Percentiles rank a stretch among this genome's conserved stretches.
Conservation (phyloP, 163 green algal species). For the Volvox carteri region DNA sequence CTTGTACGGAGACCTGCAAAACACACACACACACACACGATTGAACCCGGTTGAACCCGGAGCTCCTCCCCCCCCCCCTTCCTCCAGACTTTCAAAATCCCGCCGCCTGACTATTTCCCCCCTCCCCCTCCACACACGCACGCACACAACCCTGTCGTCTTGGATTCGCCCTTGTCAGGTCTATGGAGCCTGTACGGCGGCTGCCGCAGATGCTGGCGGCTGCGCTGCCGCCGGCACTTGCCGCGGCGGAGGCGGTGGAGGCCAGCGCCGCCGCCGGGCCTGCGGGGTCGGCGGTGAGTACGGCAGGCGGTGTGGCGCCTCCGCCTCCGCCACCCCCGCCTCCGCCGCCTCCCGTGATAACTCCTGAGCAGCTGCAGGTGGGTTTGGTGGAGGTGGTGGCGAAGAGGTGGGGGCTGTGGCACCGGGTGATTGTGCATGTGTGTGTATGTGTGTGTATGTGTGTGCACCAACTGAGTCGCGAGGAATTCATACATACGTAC, state of each 20-base stretch:
- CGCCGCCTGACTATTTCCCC: too few species aligned
- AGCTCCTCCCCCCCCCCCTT: neutral
- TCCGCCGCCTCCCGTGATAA: neutral
- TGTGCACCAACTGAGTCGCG: too few species aligned
- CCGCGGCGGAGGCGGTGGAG: constrained; percentile 41
- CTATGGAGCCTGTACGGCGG: constrained; percentile 62
- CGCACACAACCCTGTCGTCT: too few species aligned
- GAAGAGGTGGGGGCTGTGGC: neutral
- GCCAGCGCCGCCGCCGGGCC: constrained; percentile 1
- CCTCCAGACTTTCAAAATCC: too few species aligned
- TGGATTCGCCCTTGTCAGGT: too few species aligned
- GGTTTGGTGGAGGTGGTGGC: too few species aligned
- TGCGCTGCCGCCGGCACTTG: constrained; percentile 60
- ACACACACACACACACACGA: neutral
- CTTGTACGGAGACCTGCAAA: neutral
- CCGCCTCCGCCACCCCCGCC: too few species aligned
- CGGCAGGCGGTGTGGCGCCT: neutral
- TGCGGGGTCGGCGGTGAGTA: neutral
- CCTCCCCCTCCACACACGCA: too few species aligned
- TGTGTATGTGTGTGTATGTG: neutral
- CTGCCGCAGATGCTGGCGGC: constrained; percentile 76
- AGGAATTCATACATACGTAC: too few species aligned
- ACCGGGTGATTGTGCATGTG: neutral
- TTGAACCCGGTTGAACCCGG: too few species aligned
- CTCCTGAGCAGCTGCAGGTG: constrained; percentile 53